Conservation (phyloP, 2,329 filamentous ascomycete genomes). For the Diaporthe sp. region DNA sequence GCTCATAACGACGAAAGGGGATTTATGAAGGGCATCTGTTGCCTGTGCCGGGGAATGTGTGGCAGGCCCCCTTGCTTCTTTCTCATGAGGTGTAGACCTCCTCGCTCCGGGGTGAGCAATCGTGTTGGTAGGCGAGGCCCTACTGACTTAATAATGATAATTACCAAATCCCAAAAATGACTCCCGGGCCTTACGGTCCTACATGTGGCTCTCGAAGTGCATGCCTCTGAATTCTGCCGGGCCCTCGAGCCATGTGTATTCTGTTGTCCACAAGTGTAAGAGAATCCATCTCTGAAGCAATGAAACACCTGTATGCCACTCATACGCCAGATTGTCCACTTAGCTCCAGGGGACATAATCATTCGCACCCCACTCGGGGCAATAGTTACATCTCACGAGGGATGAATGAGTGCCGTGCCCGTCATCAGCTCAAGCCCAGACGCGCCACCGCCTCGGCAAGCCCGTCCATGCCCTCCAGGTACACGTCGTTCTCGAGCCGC, state of each 20-base stretch:
- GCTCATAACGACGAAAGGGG: background rate
- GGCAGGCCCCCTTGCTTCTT: background rate
- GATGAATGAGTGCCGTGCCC: too few species aligned
- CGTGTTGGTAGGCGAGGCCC: background rate
- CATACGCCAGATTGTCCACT: too few species aligned
- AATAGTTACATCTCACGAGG: too few species aligned
- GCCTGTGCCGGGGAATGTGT: background rate
- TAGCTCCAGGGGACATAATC: too few species aligned
- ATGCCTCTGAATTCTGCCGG: too few species aligned
- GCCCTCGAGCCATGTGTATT: too few species aligned
- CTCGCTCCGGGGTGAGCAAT: background rate
- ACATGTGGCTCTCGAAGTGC: background rate
- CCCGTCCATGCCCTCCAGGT: slow-evolving; percentile 45
- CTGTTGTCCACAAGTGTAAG: too few species aligned
- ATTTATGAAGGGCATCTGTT: background rate
- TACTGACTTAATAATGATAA: slow-evolving; percentile 25
- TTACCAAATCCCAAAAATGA: background rate
- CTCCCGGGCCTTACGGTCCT: background rate
- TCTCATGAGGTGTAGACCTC: background rate
- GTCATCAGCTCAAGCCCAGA: background rate
- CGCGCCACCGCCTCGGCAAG: slow-evolving; percentile 38
- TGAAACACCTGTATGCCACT: too few species aligned
- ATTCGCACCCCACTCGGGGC: too few species aligned
- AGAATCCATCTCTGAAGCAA: too few species aligned
- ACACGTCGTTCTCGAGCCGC: slow-evolving; percentile 55